Evolutionary conservation across 2,329 filamentous ascomycete species (phyloP), one percentile per base, ranked within the genome.

Genomic region (Zalaria obscura): DNA sequence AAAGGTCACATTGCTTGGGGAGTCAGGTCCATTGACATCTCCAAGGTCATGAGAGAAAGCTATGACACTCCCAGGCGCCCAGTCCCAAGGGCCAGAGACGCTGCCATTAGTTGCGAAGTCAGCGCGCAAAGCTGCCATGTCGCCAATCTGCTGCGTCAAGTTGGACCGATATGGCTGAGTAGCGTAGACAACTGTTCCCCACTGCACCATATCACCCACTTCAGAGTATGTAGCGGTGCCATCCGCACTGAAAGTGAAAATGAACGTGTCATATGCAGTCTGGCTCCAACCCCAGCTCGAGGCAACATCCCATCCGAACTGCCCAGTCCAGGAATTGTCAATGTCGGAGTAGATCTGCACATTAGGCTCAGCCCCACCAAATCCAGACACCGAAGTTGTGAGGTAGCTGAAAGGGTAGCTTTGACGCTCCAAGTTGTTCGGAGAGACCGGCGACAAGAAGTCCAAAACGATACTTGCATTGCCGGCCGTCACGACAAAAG

Each of bases 361-460:
- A 6, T 50, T 45, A 34, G 54, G 47, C 3, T 44, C 45, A 3
- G 39, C 51, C 47, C 18, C 18, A 18, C 18, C 18, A 18, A 18
- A 18, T 2, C 43, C 50, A 4, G 49, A 50, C 1, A 58, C 53
- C 18, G 56, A 52, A 10, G 66, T 60, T 0, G 62, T 67, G 40
- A 68, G 48, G 42, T 65, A 67, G 43, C 59, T 56, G 47, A 65
- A 67, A 29, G 65, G 65, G 38, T 66, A 54, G 5, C 62, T 66
- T 41, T 68, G 64, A 10, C 64, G 58, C 4, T 62, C 40, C 43
- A 64, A 61, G 46, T 66, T 58, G 1, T 55, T 55, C 3, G 63
- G 62, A 3, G 62, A 63, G 4, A 67, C 59, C 1, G 64, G 65
- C 9, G 64, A 67, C 44, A 67, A 61, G 45, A 67, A 67, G 45